Base-by-base conservation (phyloP, 495 filamentous ascomycete genomes). In the Hypoxylon intermedium region DNA sequence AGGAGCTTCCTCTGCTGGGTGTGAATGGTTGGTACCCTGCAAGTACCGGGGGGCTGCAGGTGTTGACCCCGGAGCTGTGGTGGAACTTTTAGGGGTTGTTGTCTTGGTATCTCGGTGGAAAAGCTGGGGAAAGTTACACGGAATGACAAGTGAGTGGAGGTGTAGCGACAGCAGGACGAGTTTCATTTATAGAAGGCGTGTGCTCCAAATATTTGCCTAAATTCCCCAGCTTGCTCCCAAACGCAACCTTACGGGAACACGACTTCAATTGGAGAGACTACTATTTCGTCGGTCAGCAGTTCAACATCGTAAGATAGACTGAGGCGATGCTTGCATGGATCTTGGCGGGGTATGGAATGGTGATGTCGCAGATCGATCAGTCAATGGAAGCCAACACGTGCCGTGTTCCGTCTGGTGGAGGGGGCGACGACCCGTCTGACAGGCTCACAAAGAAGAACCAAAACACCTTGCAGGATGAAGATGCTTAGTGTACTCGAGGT, bases 271-370 rank as follows among this genome's bases (percentile, higher is more conserved):
- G 23, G 23, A 42, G 38, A 9, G 23, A 3, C 1, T 5, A 24
- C 24, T 0, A 13, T 37, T 21, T 24, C 9, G 26, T 18, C 41
- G 41, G 30, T 45, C 30, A 54, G 18, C 54, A 54, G 45, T 26
- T 42, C 23, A 54, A 34, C 24, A 64, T 64, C 54, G 50, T 58
- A 54, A 64, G 61, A 64, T 54, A 47, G 7, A 43, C 43, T 28
- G 61, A 54, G 61, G 54, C 61, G 24, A 51, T 54, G 61, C 49
- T n/a, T 7, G 30, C 30, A 20, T 26, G 19, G 18, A 34, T 46
- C 30, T 51, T 45, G 45, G 40, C 31, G 30, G 31, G 30, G 24
- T 26, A 44, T 51, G 18, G 20, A 51, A 37, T 37, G 28, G 12
- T n/a, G 9, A 42, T 19, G 12, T 21, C 21, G 41, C 47, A 52